phyloP scores from a whole-genome alignment of 768 basidiomycete genomes.

The Suillus sp. region DNA sequence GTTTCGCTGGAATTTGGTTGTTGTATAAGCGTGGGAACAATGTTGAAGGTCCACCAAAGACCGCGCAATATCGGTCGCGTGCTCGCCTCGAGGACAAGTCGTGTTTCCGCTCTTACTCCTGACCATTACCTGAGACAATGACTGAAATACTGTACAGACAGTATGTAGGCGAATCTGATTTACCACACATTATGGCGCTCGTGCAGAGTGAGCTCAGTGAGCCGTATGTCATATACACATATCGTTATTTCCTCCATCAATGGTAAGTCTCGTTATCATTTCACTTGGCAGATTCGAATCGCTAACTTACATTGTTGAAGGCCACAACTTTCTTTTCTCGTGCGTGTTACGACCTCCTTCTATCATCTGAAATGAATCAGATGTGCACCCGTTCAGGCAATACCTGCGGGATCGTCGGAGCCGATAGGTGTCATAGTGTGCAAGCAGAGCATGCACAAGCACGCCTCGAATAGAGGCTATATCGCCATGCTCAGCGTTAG shows the following conservation, averaged over 20 bases:
- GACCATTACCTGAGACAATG: constrained; percentile 20
- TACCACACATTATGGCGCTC: constrained; percentile 82
- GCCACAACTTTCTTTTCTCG: constrained; percentile 88
- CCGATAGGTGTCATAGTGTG: constrained; percentile 95
- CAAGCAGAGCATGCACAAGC: constrained; percentile 90
- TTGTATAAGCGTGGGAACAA: constrained; percentile 13
- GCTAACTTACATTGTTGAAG: constrained; percentile 39
- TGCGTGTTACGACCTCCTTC: constrained; percentile 29
- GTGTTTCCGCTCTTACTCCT: constrained; percentile 13
- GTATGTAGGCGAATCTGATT: constrained; percentile 76
- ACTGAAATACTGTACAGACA: constrained; percentile 61
- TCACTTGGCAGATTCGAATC: constrained; percentile 10
- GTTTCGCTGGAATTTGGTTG: not conserved
- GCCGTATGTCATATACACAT: constrained; percentile 96
- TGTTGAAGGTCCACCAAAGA: constrained; percentile 11
- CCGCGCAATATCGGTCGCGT: constrained; percentile 5
- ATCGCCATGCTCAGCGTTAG: constrained; percentile 97
- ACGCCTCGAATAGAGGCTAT: constrained; percentile 83
- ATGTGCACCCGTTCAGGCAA: constrained; percentile 22
- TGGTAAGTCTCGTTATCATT: constrained; percentile 61
- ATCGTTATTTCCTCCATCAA: constrained; percentile 93
- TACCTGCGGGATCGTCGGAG: constrained; percentile 34
- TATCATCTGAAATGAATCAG: not conserved
- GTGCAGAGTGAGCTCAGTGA: constrained; percentile 93
- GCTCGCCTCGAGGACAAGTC: constrained; percentile 6